phyloP scores from a whole-genome alignment of 1,284 basidiomycete species.

The Peniophora sp. region DNA sequence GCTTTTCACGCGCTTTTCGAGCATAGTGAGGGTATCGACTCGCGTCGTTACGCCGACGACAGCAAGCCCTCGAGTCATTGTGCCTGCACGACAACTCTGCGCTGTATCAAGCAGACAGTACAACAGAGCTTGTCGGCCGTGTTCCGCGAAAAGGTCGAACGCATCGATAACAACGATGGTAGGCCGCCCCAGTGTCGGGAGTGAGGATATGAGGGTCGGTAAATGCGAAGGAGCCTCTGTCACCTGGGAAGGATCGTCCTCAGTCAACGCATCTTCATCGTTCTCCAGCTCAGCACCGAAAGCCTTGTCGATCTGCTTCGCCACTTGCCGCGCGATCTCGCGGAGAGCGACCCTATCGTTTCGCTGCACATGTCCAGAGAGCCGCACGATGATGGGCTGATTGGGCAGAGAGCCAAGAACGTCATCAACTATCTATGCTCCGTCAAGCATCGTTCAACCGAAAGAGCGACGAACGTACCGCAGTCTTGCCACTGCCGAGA shows the following conservation, averaged over 20 bases:
- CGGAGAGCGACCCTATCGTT: constrained; percentile 86
- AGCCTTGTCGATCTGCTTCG: constrained; percentile 56
- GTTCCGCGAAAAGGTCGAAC: constrained; percentile 86
- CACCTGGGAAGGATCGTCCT: constrained; percentile 16
- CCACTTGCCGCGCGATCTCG: constrained; percentile 83
- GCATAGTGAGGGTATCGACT: constrained; percentile 78
- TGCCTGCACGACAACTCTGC: constrained; percentile 54
- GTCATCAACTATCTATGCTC: constrained; percentile 46
- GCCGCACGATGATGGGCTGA: constrained; percentile 65
- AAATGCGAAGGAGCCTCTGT: constrained; percentile 71
- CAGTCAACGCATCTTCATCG: constrained; percentile 19
- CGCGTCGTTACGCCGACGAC: constrained; percentile 80
- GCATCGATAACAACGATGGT: constrained; percentile 81
- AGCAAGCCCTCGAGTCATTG: constrained; percentile 60
- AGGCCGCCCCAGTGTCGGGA: constrained; percentile 72
- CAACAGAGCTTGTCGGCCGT: constrained; percentile 80
- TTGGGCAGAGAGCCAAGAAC: constrained; percentile 37
- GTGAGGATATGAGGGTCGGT: constrained; percentile 69
- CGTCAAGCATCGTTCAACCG: constrained; percentile 3
- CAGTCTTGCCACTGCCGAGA: constrained; percentile 77
- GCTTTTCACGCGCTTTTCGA: constrained; percentile 95
- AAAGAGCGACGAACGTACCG: constrained; percentile 37
- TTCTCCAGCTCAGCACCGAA: constrained; percentile 35
- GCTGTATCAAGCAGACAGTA: constrained; percentile 86
- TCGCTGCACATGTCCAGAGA: constrained; percentile 81